Evolutionary conservation across 768 basidiomycete species (phyloP), one percentile per base, ranked within the genome.

Genomic region (Cystobasidium tubakii): DNA sequence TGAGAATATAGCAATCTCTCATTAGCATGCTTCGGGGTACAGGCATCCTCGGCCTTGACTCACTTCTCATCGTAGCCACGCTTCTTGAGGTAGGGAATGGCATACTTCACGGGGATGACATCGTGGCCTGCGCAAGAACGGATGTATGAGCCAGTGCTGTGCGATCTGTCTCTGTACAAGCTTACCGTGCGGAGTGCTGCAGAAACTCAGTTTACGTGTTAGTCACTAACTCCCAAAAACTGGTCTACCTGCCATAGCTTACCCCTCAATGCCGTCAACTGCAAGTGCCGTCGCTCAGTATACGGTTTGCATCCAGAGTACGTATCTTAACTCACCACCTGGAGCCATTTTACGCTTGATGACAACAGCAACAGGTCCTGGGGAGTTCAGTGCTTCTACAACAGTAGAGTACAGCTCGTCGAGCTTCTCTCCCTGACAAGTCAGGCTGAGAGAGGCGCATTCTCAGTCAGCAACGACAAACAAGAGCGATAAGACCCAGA

Each of bases 61-160:
- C 29, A 60, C 57, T 46, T 80, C 43, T 84, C 81, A 19, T 83
- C 78, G 79, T 88, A 87, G 50, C 89, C 89, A 75, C 87, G 86
- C 27, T 81, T 79, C 62, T 84, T 80, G 77, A 93, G 86, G 82
- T 92, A 91, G 73, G 87, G 86, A 76, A 89, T 83, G 19, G 91
- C 91, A 54, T 87, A 82, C 80, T 90, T 89, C 78, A 92, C 86
- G 31, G 90, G 89, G 75, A 92, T 88, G 69, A 90, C 90, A 54
- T 67, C 66, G 71, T 74, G 74, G 29, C 31, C 29, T 50, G 25
- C 31, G 66, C n/a, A 4, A 31, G 46, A 25, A 50, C n/a, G n/a
- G 46, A 29, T 39, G 19, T 31, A 73, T 25, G 54, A 25, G 10
- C n/a, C 9, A 23, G 4, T 33, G 31, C 6, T 17, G 23, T 31